Base-by-base conservation (phyloP, 2,329 filamentous ascomycete species). In the Ophiocordyceps camponoti-floridani region DNA sequence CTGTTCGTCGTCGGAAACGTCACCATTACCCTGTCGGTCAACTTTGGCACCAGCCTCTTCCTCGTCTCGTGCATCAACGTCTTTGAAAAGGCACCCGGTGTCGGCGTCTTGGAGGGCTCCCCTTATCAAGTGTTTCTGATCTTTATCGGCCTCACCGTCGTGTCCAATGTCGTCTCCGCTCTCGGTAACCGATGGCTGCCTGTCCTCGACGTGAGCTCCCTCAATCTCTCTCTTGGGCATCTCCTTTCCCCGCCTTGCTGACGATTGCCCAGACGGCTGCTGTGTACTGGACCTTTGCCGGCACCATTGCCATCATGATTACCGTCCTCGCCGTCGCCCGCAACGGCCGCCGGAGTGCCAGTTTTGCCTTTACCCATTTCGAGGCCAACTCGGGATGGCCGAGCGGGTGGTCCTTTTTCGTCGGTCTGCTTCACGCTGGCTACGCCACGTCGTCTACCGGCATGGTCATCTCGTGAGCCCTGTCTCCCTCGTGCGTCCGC, bases 401-500 rank as follows among this genome's bases (percentile, higher is more conserved):
- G 0, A 66, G 75, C 51, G 79, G 75, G 0, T 66, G 83, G 52
- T 69, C 75, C 1, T 79, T 72, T 59, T 64, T 73, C 42, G 61
- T 74, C 35, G 71, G 70, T 5, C 55, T 74, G 13, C 57, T 79
- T 6, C 74, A 72, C 58, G 80, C 77, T 43, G 81, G 76, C 49
- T 84, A 85, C 54, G 79, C 78, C 41, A 84, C 80, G 13, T 84
- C 80, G 4, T 82, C 79, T 14, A 84, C 80, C 0, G 82, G 82
- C 61, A 86, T 86, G 82, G 80, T 86, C 47, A 80, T 85, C 57
- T 82, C 65, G 61, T 62, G 54, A 41, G 51, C 64, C 63, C 44
- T 57, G 56, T 33, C 54, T 63, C 14, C 63, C 62, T 0, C 69
- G 69, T 38, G 72, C 72, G 49, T 69, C 72, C 50, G 70, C 68